phyloP scores from a whole-genome alignment of 2,329 filamentous ascomycete genomes.

The Stagonosporopsis vannaccii region DNA sequence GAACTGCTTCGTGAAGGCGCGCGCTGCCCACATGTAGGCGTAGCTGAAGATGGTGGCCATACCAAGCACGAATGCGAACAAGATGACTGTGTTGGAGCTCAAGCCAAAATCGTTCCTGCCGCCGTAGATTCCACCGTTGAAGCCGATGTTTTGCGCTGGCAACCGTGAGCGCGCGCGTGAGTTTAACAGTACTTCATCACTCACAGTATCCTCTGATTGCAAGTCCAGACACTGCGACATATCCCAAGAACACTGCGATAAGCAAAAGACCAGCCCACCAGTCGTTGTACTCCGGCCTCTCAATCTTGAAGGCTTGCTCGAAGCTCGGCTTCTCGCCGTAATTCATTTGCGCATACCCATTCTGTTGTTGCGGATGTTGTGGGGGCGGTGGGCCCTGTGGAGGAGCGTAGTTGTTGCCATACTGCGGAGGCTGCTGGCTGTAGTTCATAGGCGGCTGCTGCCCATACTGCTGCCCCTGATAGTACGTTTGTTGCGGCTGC shows the following conservation, averaged over 20 bases:
- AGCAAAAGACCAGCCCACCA: constrained; percentile 86
- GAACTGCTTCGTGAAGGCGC: constrained; percentile 84
- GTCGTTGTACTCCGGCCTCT: constrained; percentile 88
- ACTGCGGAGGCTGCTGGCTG: constrained; percentile 42
- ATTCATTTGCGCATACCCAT: constrained; percentile 37
- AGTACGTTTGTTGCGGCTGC: constrained; percentile 35
- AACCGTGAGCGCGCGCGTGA: constrained; percentile 9
- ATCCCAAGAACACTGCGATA: constrained; percentile 74
- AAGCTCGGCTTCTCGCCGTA: constrained; percentile 63
- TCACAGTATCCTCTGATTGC: constrained; percentile 74
- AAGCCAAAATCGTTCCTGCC: constrained; percentile 71
- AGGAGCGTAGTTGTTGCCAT: constrained; percentile 41
- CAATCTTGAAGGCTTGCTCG: constrained; percentile 81
- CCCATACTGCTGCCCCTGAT: constrained; percentile 33
- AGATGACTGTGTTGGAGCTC: constrained; percentile 82
- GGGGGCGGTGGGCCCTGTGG: constrained; percentile 33
- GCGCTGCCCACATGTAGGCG: constrained; percentile 76
- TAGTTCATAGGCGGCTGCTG: constrained; percentile 32
- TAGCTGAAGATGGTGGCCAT: constrained; percentile 79
- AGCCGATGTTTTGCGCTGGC: constrained; percentile 63
- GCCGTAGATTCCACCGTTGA: constrained; percentile 78
- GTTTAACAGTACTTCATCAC: constrained; percentile 5
- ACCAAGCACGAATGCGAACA: constrained; percentile 80
- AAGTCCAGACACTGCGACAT: constrained; percentile 77
- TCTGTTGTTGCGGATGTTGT: constrained; percentile 31